phyloP scores from a whole-genome alignment of 1,284 basidiomycete species.

The Cryptococcus sp. region DNA sequence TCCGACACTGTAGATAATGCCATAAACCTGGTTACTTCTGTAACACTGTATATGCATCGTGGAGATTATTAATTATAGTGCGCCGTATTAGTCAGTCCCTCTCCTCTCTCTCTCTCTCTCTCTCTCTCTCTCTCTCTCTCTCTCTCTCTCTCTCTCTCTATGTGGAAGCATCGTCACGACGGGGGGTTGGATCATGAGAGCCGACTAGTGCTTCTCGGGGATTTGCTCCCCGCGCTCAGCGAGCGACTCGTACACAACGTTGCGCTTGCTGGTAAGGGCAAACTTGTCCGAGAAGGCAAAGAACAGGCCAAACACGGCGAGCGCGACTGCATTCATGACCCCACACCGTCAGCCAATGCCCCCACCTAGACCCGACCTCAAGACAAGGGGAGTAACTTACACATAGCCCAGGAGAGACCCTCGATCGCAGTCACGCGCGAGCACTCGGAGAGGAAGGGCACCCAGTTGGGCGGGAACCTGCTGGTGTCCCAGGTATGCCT shows the following conservation, averaged over 20 bases:
- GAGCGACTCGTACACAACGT: conserved; percentile 26
- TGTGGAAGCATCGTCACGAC: too few relatives aligned
- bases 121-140: too few relatives aligned
- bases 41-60: too few relatives aligned
- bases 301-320: conserved; percentile 35
- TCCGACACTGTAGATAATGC: neutral
- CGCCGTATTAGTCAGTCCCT: too few relatives aligned
- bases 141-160: too few relatives aligned
- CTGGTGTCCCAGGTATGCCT: conserved; percentile 21
- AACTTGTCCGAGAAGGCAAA: conserved; percentile 33
- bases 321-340: conserved; percentile 27
- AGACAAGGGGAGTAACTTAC: conserved; percentile 16
- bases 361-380: neutral
- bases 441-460: conserved; percentile 30
- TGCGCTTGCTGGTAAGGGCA: conserved; percentile 23
- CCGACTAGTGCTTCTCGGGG: conserved; percentile 10
- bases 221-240: conserved; percentile 14
- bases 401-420: conserved; percentile 43
- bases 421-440: conserved; percentile 32
- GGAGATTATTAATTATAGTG: too few relatives aligned
- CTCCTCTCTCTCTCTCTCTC: too few relatives aligned
- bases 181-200: too few relatives aligned
- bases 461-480: conserved; percentile 27
- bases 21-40: too few relatives aligned
- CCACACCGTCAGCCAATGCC: neutral